Base-by-base conservation (phyloP, 2,329 filamentous ascomycete genomes). In the Xylariomycetidae sp. region DNA sequence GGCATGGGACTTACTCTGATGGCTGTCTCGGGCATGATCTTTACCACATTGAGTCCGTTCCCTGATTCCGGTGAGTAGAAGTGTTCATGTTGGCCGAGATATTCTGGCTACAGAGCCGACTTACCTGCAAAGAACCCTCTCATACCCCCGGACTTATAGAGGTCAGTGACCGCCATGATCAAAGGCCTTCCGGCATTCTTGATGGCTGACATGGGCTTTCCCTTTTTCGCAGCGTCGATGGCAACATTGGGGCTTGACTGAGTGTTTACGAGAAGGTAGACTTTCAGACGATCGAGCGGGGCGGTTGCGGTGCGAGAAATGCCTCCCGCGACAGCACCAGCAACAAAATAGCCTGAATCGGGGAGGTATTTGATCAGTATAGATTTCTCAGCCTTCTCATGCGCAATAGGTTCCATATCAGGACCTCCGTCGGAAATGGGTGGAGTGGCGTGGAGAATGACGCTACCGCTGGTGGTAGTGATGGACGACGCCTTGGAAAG, bases 1-100 rank as follows among this genome's bases (percentile, higher is more conserved):
- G 16, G 25, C 27, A 28, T 20, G 16, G 33, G 31, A 48, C 48
- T 23, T 54, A 69, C 67, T 51, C 96, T 94, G 57, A 98, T 95
- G 16, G 92, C 90, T 17, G 90, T 96, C 65, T 98, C 92, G 0
- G 92, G 92, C 88, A 97, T 95, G 40, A 98, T 92, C 62, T 98
- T 98, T 53, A 96, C 62, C 3, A 98, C 88, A 50, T 98, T 98
- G 48, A 98, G 69, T 4, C 92, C 92, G 54, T 98, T 98, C 23
- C 92, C 89, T 94, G 49, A 15, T 16, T 8, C 20, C 20, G 13
- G 20, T 18, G 27, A 13, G 6, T 12, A 12, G 6, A 17, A 12
- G 12, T 11, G 19, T 18, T 45, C n/a, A n/a, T n/a, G n/a, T n/a
- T n/a, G n/a, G n/a, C n/a, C 20, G 20, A 23, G 20, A 23, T 23